Conservation (phyloP, 164 flowering plant species). For the Vitis labrusca region DNA sequence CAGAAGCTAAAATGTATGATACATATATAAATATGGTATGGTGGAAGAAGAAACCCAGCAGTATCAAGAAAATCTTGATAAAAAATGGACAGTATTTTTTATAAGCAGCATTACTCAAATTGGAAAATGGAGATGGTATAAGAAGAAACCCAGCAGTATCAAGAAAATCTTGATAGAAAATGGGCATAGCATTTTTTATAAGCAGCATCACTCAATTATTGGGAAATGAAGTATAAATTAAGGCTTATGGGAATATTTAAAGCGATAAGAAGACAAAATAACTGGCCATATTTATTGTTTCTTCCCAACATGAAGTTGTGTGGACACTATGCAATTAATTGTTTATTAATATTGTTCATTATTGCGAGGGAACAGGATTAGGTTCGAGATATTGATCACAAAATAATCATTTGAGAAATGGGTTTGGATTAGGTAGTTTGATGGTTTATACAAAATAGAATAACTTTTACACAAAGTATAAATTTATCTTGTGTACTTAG, state of each 20-base stretch:
- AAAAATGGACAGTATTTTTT: not conserved
- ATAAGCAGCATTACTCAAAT: not conserved
- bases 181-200: not conserved
- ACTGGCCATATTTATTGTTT: not conserved
- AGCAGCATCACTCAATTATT: not conserved
- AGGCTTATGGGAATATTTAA: not conserved
- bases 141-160: no score
- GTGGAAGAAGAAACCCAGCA: no score
- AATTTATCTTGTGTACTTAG: no score
- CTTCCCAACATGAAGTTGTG: not conserved
- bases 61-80: no score
- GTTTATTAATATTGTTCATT: not conserved
- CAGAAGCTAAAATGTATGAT: no score
- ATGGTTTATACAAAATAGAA: no score
- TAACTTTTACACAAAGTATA: no score
- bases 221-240: not conserved
- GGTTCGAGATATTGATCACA: not conserved
- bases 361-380: slow-evolving; percentile 1
- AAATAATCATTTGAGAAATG: not conserved
- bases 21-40: no score
- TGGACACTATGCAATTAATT: not conserved
- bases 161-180: no score
- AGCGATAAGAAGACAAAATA: not conserved
- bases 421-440: no score
- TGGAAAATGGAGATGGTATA: not conserved